Evolutionary conservation across 2,329 filamentous ascomycete species (phyloP), one percentile per base, ranked within the genome.

Genomic region (Trichoderma sp.): DNA sequence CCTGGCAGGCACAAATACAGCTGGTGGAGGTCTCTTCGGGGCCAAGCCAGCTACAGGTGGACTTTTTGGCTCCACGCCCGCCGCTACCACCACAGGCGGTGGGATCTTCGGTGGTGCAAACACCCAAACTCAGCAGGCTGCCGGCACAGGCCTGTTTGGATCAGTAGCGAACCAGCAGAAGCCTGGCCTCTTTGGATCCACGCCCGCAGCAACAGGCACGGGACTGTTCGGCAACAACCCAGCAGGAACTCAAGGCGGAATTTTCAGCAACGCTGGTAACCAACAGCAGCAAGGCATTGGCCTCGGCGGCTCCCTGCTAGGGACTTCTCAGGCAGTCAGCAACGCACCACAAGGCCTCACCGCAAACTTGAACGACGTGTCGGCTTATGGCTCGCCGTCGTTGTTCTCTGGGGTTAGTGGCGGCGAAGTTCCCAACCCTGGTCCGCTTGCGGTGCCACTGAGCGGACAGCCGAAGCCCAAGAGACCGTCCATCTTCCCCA

Each of bases 361-460:
- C 37, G 90, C 93, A 5, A 95, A 92, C 69, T 87, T 96, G 67
- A 89, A 89, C 69, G 93, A 94, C 71, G 84, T 89, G n/a, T 93
- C 92, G 63, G 94, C 96, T 0, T 99, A 97, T 75, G 95, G 95
- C 48, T 93, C 92, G 64, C 88, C 92, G 54, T 92, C 93, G 1
- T 85, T 99, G 22, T 98, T 98, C 78, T 87, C 89, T 35, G 90
- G 89, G 64, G 82, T 97, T 17, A 84, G 84, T 72, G 84, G 76
- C 76, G 89, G 75, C 80, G 92, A 80, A 81, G 81, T 83, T 64
- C 85, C 78, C 78, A 93, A 93, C 74, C 92, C 93, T 3, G 95
- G 95, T 2, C 95, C 96, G 3, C 85, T 99, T 71, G 95, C 94
- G 9, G 98, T 94, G 0, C 95, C 96, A 0, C 84, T 98, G 13